Evolutionary conservation across 2,329 filamentous ascomycete genomes (phyloP), one percentile per base, ranked within the genome.

Genomic region (Sclerotinia borealis): DNA sequence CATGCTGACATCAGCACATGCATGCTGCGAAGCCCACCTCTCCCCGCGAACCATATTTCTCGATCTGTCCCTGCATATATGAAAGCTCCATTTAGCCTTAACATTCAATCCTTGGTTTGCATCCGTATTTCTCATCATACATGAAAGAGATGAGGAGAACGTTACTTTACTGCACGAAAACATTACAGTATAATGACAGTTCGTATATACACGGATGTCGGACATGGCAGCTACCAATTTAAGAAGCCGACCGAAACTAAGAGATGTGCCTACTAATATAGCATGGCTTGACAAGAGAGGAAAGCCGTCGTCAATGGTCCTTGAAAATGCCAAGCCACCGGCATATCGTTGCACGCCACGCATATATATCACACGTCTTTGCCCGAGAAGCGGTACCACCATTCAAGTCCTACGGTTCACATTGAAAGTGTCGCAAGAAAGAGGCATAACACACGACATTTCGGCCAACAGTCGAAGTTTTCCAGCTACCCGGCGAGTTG

Each of bases 41-140:
- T 31, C 54, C 37, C 39, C 39, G n/a, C 54, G 39, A 56, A 36
- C 54, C 29, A 45, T 43, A 45, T 39, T 43, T 34, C 54, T 19
- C 54, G 29, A 56, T 56, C 27, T 56, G 54, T 25, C 39, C 54
- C 54, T 56, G 54, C 54, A 56, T 56, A 56, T 56, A 45, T 45
- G 29, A 34, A 19, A 19, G 39, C 25, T 43, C 27, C 9, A 25
- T 34, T 45, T 56, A 45, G 39, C 39, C 39, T 17, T 25, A 39
- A 39, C 34, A 19, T 39, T 54, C 22, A 29, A 25, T 31, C 29
- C 52, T 45, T 56, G 39, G 52, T 31, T 56, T 27, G 39, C 54
- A 36, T 45, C 39, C 29, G 54, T 27, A 45, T 34, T 45, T 27
- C 39, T 34, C 27, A 34, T 19, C 54, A 19, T 55, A 55, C 25